Evolutionary conservation across 208 protist species (phyloP), one percentile per base, ranked within the genome.

Genomic region (Porcisia deanei): DNA sequence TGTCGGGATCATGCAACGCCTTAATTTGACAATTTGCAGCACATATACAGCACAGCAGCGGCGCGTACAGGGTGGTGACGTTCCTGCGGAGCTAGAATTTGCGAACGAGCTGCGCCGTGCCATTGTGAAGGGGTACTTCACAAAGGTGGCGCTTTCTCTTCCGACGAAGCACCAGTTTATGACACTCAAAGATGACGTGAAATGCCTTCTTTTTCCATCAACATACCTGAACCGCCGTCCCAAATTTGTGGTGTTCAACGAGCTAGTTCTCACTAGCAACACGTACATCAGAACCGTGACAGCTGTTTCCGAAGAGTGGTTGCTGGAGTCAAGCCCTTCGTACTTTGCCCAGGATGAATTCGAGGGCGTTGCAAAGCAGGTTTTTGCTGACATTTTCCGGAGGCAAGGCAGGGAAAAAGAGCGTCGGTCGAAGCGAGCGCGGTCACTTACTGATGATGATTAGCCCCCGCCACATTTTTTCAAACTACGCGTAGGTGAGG

Each of bases 221-320:
- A 98, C 95, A 2, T 95, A 86, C 65, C 90, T 98, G 74, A 95
- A 98, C 74, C 90, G 96, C 68, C 98, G 99, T 68, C 98, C 98
- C n/a, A 98, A 99, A 80, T 99, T 98, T 92, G 92, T 98, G 9
- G 81, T 99, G 2, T 99, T 99, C 83, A 97, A 99, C 84, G 98
- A 99, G 84, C 98, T 99, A 77, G 98, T 99, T 25, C 83, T 95
- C 12, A 97, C 93, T 18, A 94, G 87, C 72, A 95, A 97, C 60
- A 94, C 85, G 45, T 99, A 99, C 91, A 99, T 99, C 69, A 89
- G 99, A 68, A 99, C 98, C 20, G 91, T 99, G 1, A 99, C 98
- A 0, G 93, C 97, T 8, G 77, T 99, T 45, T 93, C 96, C 30
- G 91, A 97, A 49, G 98, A 99, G 53, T 99, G 98, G 97, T 78